phyloP scores from a whole-genome alignment of 192 early-diverging fungal genomes.

The Obelidium mucronatum region DNA sequence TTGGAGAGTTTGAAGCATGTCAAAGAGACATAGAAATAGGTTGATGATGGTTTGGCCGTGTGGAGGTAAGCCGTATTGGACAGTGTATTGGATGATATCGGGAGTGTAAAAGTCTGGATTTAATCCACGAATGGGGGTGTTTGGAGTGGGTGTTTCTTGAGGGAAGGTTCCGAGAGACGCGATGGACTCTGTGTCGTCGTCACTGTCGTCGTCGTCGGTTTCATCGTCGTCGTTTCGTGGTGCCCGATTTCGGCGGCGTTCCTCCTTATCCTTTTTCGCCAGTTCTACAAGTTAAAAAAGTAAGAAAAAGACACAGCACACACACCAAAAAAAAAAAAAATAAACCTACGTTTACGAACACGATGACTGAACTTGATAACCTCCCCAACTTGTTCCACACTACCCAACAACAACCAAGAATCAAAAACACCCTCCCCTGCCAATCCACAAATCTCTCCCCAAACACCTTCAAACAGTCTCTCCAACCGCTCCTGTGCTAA shows the following conservation, averaged over 20 bases:
- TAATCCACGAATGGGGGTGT: no score
- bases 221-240: no score
- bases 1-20: neutral
- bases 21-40: constrained; percentile 16
- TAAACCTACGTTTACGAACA: no score
- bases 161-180: no score
- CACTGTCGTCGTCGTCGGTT: neutral
- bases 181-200: no score
- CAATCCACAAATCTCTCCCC: constrained; percentile 1
- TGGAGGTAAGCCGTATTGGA: neutral
- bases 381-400: constrained; percentile 8
- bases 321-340: no score
- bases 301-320: no score
- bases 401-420: constrained; percentile 6
- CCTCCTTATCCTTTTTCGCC: no score
- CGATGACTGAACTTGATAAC: no score
- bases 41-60: constrained; percentile 20
- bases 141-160: neutral
- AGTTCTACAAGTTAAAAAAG: no score
- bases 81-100: constrained; percentile 7
- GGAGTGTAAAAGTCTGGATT: neutral
- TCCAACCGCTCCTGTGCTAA: constrained; percentile 12
- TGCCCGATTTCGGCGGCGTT: no score
- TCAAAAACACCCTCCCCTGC: constrained; percentile 6
- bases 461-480: constrained; percentile 16